Evolutionary conservation across 768 basidiomycete species (phyloP), one percentile per base, ranked within the genome.

Genomic region (Collybia sordida): DNA sequence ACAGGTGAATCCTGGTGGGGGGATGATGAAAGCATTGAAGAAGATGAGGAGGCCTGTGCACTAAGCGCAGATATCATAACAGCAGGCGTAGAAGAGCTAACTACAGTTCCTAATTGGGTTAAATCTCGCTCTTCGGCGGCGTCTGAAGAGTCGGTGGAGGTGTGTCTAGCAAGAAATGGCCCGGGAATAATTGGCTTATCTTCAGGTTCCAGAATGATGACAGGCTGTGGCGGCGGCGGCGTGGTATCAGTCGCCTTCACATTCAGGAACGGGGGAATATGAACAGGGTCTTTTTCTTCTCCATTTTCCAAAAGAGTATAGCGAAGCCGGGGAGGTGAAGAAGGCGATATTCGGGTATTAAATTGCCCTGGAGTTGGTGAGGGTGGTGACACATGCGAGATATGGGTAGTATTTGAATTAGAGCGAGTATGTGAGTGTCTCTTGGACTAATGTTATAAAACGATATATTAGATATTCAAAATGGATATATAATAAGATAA

Each of bases 361-460:
- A 43, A 51, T 15, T 34, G 12, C 23, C 27, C 7, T 24, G 72
- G 67, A 14, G 74, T 59, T 6, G 74, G 66, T 12, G 31, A 31
- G 31, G 73, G 65, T 7, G 68, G 57, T 3, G 50, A 44, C 19
- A 37, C 14, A 31, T 36, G 21, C 34, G 7, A 63, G 43, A n/a
- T n/a, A n/a, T 31, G 5, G 31, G 9, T 4, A 31, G 9, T 31
- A 46, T 59, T 64, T 11, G 64, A 50, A 46, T 53, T 68, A 8
- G 71, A 70, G 27, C 63, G 46, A 49, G 65, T 71, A 34, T 72
- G 68, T 12, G 75, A 75, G 59, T 75, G 75, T 37, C 76, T 65
- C 60, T 77, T 80, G n/a, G 78, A 71, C 78, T 79, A 52, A 35
- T 6, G 12, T n/a, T n/a, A n/a, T n/a, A n/a, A n/a, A n/a, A n/a